A percentile compares a stretch with the other conserved stretches of the same genome.
Evolutionary conservation across 768 basidiomycete species (phyloP).

Genomic region (Mycena belliarum): DNA sequence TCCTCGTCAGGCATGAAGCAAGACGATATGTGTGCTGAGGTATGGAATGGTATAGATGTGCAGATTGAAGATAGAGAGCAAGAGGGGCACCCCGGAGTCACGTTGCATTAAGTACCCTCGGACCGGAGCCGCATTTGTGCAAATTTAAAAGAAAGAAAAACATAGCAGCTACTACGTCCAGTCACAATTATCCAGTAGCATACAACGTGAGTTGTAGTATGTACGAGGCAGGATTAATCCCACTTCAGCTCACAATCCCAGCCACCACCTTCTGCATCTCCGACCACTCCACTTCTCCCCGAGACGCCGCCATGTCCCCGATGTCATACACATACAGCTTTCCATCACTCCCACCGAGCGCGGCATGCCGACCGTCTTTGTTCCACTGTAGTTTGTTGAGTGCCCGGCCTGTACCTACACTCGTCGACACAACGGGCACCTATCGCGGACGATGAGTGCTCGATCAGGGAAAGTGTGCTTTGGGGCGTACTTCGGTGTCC

Average conservation of each 20-base stretch:
- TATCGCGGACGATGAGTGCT: slow-evolving; percentile 31
- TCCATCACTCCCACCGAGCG: slow-evolving; percentile 90
- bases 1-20: slow-evolving; percentile 40
- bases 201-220: no score
- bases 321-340: slow-evolving; percentile 93
- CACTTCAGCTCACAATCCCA: no score
- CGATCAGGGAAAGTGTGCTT: neutral
- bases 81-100: no score
- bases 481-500: slow-evolving; percentile 85
- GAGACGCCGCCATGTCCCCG: slow-evolving; percentile 84
- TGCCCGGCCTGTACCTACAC: slow-evolving; percentile 75
- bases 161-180: no score
- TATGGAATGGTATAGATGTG: neutral
- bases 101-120: neutral
- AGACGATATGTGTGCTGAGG: neutral
- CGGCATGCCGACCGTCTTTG: slow-evolving; percentile 89
- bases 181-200: no score
- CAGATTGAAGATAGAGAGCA: no score
- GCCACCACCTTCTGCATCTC: slow-evolving; percentile 88
- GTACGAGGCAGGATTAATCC: no score
- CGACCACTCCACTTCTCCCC: slow-evolving; percentile 86
- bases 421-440: slow-evolving; percentile 92
- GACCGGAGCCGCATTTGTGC: neutral
- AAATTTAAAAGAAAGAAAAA: neutral
- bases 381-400: slow-evolving; percentile 98